phyloP scores from a whole-genome alignment of 2,329 filamentous ascomycete species.

The Fusarium pininemorale region DNA sequence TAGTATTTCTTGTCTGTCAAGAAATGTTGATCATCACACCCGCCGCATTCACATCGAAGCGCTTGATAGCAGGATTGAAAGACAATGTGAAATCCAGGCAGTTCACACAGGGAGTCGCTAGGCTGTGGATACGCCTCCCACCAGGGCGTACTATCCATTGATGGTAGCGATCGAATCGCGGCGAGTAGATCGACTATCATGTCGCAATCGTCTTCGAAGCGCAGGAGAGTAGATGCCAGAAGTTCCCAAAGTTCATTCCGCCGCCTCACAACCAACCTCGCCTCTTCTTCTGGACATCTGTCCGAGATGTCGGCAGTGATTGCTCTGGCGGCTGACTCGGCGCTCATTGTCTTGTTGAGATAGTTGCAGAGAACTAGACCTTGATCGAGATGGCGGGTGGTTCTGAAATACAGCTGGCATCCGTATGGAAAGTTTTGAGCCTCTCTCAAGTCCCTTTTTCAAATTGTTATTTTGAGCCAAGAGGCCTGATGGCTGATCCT shows the following conservation, averaged over 20 bases:
- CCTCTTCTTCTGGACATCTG: not conserved
- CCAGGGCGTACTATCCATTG: not conserved
- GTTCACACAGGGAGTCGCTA: not conserved
- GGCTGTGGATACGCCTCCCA: not conserved
- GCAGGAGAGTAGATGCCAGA: not conserved
- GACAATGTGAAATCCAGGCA: rapidly evolving
- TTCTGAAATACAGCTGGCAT: rapidly evolving
- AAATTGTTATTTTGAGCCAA: not conserved
- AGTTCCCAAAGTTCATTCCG: not conserved
- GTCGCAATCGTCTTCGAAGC: not conserved
- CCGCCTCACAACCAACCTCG: rapidly evolving
- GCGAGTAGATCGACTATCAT: not conserved
- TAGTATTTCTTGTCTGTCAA: not conserved
- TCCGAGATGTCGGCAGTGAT: not conserved
- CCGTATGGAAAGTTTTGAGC: rapidly evolving
- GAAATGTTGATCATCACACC: not conserved
- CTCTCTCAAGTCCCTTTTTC: not conserved
- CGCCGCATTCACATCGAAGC: not conserved
- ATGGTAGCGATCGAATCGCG: not conserved
- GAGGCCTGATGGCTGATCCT: not conserved
- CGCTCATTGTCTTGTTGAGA: not conserved
- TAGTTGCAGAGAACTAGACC: not conserved
- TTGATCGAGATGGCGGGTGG: not conserved
- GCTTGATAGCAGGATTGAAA: not conserved
- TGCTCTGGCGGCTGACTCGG: not conserved